Evolutionary conservation across 2,329 filamentous ascomycete species (phyloP).

Genomic region (Juglanconis sp.): DNA sequence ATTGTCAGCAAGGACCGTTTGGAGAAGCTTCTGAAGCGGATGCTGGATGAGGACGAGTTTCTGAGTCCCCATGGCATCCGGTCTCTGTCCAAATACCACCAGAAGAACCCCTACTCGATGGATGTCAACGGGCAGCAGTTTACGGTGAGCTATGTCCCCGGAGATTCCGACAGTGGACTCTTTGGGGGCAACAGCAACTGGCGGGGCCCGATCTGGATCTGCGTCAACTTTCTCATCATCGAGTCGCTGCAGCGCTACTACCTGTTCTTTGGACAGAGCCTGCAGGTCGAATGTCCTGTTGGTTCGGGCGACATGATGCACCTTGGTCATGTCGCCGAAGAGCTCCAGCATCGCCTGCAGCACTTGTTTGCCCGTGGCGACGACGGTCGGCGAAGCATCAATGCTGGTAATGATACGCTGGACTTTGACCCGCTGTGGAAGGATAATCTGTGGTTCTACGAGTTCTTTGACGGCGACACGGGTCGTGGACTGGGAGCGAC

Average conservation of each 20-base stretch:
- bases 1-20: conserved; percentile 92
- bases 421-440: conserved; percentile 94
- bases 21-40: conserved; percentile 80
- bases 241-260: conserved; percentile 94
- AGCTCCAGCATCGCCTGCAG: conserved; percentile 90
- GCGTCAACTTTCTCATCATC: conserved; percentile 90
- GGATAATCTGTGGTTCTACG: conserved; percentile 91
- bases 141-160: conserved; percentile 83
- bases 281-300: conserved; percentile 90
- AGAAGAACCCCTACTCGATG: conserved; percentile 89
- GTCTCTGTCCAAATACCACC: conserved; percentile 87
- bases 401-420: conserved; percentile 77
- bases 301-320: conserved; percentile 95
- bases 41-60: conserved; percentile 94
- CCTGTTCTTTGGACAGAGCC: conserved; percentile 86
- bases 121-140: conserved; percentile 90
- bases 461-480: conserved; percentile 93
- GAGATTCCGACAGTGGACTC: conserved; percentile 92
- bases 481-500: conserved; percentile 87
- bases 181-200: conserved; percentile 98
- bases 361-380: conserved; percentile 84
- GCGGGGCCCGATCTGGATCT: conserved; percentile 93
- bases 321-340: conserved; percentile 88
- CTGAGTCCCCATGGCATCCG: conserved; percentile 86
- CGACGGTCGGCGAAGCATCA: conserved; percentile 83